Evolutionary conservation across 75 land plant species (phyloP), one percentile per base, ranked within the genome.

Genomic region (Selaginella moellendorffii): DNA sequence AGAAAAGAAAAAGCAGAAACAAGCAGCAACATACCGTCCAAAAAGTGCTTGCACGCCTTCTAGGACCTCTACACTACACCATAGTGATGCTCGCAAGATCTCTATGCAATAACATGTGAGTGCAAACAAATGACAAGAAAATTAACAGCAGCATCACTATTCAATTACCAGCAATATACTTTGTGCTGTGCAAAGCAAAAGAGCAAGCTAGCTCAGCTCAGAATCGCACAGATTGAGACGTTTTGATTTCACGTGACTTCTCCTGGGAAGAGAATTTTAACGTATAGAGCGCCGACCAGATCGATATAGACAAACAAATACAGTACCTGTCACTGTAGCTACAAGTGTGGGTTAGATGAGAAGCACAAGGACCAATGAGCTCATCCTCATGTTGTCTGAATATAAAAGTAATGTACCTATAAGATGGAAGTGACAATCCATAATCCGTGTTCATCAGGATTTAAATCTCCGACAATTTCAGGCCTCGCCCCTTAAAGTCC

Each of bases 321-420:
- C 46, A 14, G n/a, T 36, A 85, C 95, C 96, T 89, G 66, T 78
- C 80, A 72, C 80, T 84, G 51, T 90, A 74, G 68, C 90, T 97
- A 95, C 9, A 79, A 83, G 65, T 95, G 85, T 30, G 82, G 27
- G 99, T 82, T 42, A 95, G 83, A 66, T 90, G 90, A 53, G 97
- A 86, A 64, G 99, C 97, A 81, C 90, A 95, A 2, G 85, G 67
- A 1, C 99, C 99, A 71, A 95, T 88, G 69, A 86, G 72, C 65
- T 90, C 99, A 63, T 95, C 99, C 56, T 75, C 84, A 17, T 79
- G 73, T 78, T 77, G 75, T 20, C 88, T 78, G 59, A 95, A 95
- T 31, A 95, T 71, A 64, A 82, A 90, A 75, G 90, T 86, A 22
- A 80, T 76, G 72, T 89, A 89, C 82, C 96, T 89, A 73, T 27